These are phyloP conservation scores for Penicillium brevicompactum DNA, from an alignment of 2,329 filamentous ascomycete species.

Conservation along the genomic window DNA sequence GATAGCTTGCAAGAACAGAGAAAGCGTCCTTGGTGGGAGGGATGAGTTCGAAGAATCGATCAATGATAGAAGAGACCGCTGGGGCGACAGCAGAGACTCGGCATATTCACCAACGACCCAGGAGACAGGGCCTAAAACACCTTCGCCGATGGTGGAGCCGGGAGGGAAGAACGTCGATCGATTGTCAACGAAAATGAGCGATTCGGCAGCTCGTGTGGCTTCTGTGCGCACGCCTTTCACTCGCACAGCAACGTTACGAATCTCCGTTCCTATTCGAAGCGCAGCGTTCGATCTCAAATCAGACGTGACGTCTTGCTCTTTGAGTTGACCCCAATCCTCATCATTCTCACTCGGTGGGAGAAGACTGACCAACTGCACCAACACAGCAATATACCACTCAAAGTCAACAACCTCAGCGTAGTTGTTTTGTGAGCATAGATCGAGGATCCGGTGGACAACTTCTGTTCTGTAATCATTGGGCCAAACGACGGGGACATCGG, in stretches of 20 bases:
- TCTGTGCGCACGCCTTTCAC: conserved; percentile 80
- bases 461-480: conserved; percentile 84
- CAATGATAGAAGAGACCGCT: conserved; percentile 72
- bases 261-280: conserved; percentile 71
- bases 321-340: conserved; percentile 23
- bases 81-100: conserved; percentile 67
- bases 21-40: conserved; percentile 67
- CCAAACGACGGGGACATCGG: conserved; percentile 50
- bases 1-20: conserved; percentile 78
- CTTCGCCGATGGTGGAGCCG: conserved; percentile 54
- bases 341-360: conserved; percentile 34
- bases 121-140: conserved; percentile 72
- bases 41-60: conserved; percentile 66
- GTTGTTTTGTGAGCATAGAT: conserved; percentile 87
- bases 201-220: conserved; percentile 80
- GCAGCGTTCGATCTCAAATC: conserved; percentile 29
- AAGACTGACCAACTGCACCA: conserved; percentile 80
- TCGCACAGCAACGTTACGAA: conserved; percentile 88
- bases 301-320: conserved; percentile 13
- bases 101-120: conserved; percentile 93
- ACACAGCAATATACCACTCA: conserved; percentile 93
- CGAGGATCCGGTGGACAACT: conserved; percentile 79
- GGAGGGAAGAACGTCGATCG: conserved; percentile 59
- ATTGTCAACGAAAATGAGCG: conserved; percentile 64
- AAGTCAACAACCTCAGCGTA: conserved; percentile 87